A percentile compares a stretch with the other conserved stretches of the same genome.
Conservation (phyloP, 2,329 filamentous ascomycete genomes). For the Pseudocercospora macadamiae region DNA sequence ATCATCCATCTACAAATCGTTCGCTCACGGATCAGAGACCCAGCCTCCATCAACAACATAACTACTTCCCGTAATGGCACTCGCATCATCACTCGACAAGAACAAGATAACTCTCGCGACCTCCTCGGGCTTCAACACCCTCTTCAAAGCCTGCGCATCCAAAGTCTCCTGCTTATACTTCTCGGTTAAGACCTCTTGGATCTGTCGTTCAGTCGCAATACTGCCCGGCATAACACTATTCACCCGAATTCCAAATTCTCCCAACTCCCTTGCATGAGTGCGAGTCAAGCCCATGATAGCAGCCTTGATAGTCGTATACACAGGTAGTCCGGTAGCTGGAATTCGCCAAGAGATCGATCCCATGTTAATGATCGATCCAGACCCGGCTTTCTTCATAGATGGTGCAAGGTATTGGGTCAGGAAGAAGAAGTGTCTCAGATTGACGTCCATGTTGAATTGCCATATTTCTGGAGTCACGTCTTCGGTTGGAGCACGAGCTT, state of each 20-base stretch:
- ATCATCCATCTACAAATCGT: too few species aligned
- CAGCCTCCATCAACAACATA: constrained; percentile 40
- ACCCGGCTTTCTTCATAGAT: constrained; percentile 59
- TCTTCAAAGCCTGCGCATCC: constrained; percentile 36
- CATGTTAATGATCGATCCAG: constrained; percentile 58
- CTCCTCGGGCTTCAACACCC: constrained; percentile 35
- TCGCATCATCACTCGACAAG: constrained; percentile 37
- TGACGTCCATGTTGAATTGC: constrained; percentile 64
- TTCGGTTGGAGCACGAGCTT: constrained; percentile 63
- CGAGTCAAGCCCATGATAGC: constrained; percentile 35
- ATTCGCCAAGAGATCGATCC: constrained; percentile 35
- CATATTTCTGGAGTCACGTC: constrained; percentile 66
- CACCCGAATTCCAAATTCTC: constrained; percentile 30
- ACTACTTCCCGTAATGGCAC: constrained; percentile 35
- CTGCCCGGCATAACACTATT: constrained; percentile 38
- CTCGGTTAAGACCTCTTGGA: constrained; percentile 35
- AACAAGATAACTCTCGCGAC: constrained; percentile 37
- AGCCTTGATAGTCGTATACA: constrained; percentile 35
- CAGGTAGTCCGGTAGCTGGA: constrained; percentile 30
- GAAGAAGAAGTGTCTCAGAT: constrained; percentile 67
- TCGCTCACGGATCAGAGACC: constrained; percentile 33
- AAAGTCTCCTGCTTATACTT: constrained; percentile 35
- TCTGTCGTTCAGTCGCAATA: constrained; percentile 38
- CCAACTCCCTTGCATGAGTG: constrained; percentile 37
- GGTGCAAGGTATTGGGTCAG: constrained; percentile 62